Evolutionary conservation across 495 filamentous ascomycete genomes (phyloP).

Genomic region (Xylaria flabelliformis): DNA sequence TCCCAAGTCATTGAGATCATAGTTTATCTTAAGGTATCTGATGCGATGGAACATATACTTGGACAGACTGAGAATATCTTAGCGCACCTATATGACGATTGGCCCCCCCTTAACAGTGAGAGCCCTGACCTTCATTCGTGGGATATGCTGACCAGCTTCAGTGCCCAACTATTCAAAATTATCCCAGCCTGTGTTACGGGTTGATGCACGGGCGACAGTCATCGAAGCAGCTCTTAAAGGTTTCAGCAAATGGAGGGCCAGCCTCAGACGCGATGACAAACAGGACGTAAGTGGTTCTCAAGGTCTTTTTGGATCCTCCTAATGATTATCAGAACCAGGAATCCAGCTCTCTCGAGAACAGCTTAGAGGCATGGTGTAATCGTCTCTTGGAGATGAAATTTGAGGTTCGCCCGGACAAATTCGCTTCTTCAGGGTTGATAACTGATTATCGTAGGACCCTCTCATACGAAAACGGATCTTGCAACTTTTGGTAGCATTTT

Average conservation of each 20-base stretch:
- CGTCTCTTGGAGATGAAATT: slow-evolving; percentile 75
- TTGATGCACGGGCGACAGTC: slow-evolving; percentile 89
- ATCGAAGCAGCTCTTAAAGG: slow-evolving; percentile 92
- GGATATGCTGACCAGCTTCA: slow-evolving; percentile 48
- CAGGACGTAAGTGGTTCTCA: slow-evolving; percentile 56
- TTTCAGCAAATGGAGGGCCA: slow-evolving; percentile 77
- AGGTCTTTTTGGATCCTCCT: neutral
- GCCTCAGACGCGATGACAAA: slow-evolving; percentile 59
- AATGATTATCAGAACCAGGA: slow-evolving; percentile 59
- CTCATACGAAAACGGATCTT: slow-evolving; percentile 82
- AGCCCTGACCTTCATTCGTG: slow-evolving; percentile 13
- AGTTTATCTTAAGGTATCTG: slow-evolving; percentile 76
- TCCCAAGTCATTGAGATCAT: slow-evolving; percentile 83
- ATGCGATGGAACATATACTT: slow-evolving; percentile 87
- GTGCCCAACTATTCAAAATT: slow-evolving; percentile 79
- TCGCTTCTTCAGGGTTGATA: neutral
- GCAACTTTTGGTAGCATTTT: slow-evolving; percentile 84
- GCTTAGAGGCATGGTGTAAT: slow-evolving; percentile 82
- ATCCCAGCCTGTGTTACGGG: slow-evolving; percentile 74
- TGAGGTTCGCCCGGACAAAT: slow-evolving; percentile 57
- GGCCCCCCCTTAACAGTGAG: slow-evolving; percentile 72
- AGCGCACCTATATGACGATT: slow-evolving; percentile 73
- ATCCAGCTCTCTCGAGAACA: slow-evolving; percentile 64
- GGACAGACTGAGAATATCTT: slow-evolving; percentile 74
- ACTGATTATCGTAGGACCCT: slow-evolving; percentile 67